Evolutionary conservation across 352 stramenopile species (phyloP), one percentile per base, ranked within the genome.

Genomic region (Phytophthora quininea): DNA sequence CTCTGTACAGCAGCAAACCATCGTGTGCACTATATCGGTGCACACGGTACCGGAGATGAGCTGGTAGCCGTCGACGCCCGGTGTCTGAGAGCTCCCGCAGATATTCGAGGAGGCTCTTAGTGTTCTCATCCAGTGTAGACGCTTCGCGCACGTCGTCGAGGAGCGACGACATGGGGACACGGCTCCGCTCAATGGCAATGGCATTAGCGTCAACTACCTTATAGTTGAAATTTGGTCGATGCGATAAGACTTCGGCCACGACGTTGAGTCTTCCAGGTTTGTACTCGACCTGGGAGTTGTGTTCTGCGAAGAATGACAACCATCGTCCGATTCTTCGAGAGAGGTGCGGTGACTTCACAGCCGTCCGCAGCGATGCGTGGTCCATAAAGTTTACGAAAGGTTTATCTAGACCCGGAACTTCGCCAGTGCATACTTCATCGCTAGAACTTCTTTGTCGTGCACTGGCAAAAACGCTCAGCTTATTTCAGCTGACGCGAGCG

Each of bases 401-500:
- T 40, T 11, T 40, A 40, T 40, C 35, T 40, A 40, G 35, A 40
- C 35, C 6, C 35, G 35, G 35, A 40, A 40, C 35, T 40, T 40
- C 6, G 6, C 35, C 35, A 1, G 10, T 11, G 10, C 35, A 6
- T 40, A 40, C 10, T 40, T 40, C 35, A 40, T 40, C 6, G 35
- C 35, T 11, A 11, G 35, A 11, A 40, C 6, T 40, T 40, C 35
- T 11, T 40, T 40, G 35, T 40, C 35, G 10, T 40, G 35, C 10
- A 40, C 35, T 1, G 35, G 35, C 6, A 40, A 11, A 1, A 1
- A 11, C 35, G 35, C 35, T 40, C 35, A 40, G 35, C 62, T 0
- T 32, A 14, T 14, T 69, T 50, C 2, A 73, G 38, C 12, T 73
- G 62, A 4, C 55, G 40, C 0, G 68, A 69, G 46, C 73, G 63